Percentiles rank a stretch among this genome's conserved stretches.
Conservation (phyloP, 441 rosid genomes). For the Bocquillonia castaneifolia region DNA sequence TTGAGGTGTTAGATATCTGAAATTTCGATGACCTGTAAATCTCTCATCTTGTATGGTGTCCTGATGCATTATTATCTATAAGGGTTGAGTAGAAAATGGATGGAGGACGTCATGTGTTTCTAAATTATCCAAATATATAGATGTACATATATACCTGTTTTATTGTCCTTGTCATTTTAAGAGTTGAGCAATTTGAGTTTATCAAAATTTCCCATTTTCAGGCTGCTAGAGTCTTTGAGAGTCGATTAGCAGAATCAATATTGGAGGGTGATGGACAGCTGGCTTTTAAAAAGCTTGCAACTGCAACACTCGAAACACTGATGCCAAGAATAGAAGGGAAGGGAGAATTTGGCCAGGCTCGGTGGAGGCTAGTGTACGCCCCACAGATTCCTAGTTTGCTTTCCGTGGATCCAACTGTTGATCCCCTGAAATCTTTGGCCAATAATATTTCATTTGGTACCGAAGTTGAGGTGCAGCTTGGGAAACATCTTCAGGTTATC, state of each 20-base stretch:
- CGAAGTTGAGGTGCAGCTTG: conserved; percentile 93
- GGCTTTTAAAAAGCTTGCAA: conserved; percentile 93
- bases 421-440: conserved; percentile 91
- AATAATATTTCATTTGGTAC: conserved; percentile 84
- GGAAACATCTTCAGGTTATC: conserved; percentile 84
- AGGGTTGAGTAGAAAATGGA: neutral
- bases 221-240: conserved; percentile 96
- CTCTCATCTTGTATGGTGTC: neutral
- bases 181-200: conserved; percentile 8
- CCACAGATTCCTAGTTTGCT: conserved; percentile 97
- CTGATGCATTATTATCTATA: too few relatives aligned
- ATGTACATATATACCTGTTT: neutral
- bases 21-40: neutral
- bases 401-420: conserved; percentile 85
- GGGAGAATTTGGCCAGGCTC: conserved; percentile 89
- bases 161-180: neutral
- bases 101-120: neutral
- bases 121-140: neutral
- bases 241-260: conserved; percentile 92
- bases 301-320: conserved; percentile 82
- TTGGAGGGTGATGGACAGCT: conserved; percentile 93
- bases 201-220: conserved; percentile 22
- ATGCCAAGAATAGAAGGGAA: conserved; percentile 97
- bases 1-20: neutral
- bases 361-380: conserved; percentile 98